Evolutionary conservation across 352 stramenopile species (phyloP), one percentile per base, ranked within the genome.

Genomic region (Plasmopara viticola): DNA sequence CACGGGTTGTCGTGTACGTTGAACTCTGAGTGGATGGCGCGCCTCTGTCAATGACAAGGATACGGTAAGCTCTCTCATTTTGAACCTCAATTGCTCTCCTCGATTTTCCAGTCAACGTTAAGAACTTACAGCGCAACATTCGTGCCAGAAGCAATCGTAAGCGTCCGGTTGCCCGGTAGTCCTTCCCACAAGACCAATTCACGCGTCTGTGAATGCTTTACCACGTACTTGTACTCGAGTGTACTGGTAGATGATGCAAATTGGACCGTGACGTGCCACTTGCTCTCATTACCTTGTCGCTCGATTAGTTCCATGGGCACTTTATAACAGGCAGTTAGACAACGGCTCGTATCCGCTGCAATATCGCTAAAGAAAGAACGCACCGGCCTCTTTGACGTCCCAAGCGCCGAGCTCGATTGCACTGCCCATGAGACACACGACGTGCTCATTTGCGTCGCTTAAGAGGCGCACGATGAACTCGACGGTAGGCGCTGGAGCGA

Each of bases 151-250:
- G 66, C 56, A 39, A 79, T 58, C 10, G 72, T 82, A 42, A 84
- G 53, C 54, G 73, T 84, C 48, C 78, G 65, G 48, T 90, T 86
- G 28, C 78, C 78, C 20, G 78, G 78, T 8, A 92, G 62, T 15
- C 72, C 68, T 46, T 92, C 82, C 82, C 82, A 92, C 30, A 77
- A 81, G 17, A 86, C 13, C 9, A 87, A 52, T 34, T 78, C 71
- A 6, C 56, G 56, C 15, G 57, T 69, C 30, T 55, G 28, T 4
- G 29, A 18, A 35, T 69, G 64, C 56, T 78, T 80, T 40, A 87
- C 47, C 35, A 89, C 53, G 52, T 90, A 92, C 63, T 92, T 92
- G 70, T 90, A 92, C 64, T 87, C 77, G 42, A 92, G 46, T 6
- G 78, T 66, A 17, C 55, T 52, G 29, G 52, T 60, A 4, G 44